A percentile compares a stretch with the other conserved stretches of the same genome.
Conservation (phyloP, 768 basidiomycete species). For the Mycena crocata region DNA sequence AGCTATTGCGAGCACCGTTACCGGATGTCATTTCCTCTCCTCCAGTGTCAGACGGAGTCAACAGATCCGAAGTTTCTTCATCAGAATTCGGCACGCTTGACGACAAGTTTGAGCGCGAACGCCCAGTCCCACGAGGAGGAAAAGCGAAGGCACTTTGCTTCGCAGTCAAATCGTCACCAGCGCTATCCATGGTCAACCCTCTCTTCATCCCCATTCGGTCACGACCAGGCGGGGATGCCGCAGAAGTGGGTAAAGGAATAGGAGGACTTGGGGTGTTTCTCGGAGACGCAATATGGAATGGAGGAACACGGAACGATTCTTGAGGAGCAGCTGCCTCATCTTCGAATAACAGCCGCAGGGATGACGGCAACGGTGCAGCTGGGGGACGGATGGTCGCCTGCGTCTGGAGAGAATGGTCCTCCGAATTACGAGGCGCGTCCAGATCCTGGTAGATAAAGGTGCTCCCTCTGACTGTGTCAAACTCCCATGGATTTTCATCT, state of each 20-base stretch:
- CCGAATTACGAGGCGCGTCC: conserved; percentile 1
- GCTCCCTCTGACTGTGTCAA: conserved; percentile 73
- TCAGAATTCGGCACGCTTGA: conserved; percentile 39
- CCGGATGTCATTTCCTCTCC: conserved; percentile 13
- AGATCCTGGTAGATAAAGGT: conserved; percentile 10
- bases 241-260: conserved; percentile 30
- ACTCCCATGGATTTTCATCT: conserved; percentile 73
- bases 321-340: conserved; percentile 54
- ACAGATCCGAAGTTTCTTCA: conserved; percentile 38
- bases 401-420: conserved; percentile 8
- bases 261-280: conserved; percentile 41
- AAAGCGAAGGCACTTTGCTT: conserved; percentile 67
- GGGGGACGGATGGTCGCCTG: conserved; percentile 43
- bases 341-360: conserved; percentile 84
- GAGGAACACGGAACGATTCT: conserved; percentile 57
- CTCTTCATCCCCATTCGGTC: conserved; percentile 49
- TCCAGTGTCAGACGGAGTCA: background rate
- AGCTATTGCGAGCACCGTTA: conserved; percentile 23
- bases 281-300: conserved; percentile 43
- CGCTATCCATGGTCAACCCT: conserved; percentile 41
- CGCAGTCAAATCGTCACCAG: conserved; percentile 55
- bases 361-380: conserved; percentile 67
- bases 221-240: conserved; percentile 52
- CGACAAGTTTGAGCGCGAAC: conserved; percentile 47
- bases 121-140: conserved; percentile 56